Conservation (phyloP, 2,329 filamentous ascomycete genomes). For the Alternaria incomplexa region DNA sequence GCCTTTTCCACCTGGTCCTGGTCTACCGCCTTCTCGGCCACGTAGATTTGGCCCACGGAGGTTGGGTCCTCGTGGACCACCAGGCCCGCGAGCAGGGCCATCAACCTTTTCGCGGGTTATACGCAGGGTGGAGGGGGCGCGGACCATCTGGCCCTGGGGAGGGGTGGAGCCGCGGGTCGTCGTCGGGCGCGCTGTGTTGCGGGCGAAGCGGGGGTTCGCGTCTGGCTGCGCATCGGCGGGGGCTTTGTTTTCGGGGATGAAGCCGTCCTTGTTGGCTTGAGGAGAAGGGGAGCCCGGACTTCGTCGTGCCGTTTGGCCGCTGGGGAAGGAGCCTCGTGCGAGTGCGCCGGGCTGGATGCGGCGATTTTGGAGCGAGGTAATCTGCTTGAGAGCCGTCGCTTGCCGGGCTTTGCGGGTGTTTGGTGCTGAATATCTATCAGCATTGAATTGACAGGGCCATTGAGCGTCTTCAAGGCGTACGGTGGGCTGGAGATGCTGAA, state of each 20-base stretch:
- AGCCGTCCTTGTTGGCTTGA: constrained; percentile 5
- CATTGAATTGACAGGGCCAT: not conserved
- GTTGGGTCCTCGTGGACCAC: constrained; percentile 2
- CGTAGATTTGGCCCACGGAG: constrained; percentile 33
- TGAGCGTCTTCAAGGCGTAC: constrained; percentile 5
- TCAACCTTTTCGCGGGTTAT: constrained; percentile 18
- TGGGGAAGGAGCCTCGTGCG: constrained; percentile 29
- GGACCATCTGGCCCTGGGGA: constrained; percentile 37
- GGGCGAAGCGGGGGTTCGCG: constrained; percentile 17
- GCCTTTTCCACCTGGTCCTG: constrained; percentile 7
- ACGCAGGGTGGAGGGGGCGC: constrained; percentile 37
- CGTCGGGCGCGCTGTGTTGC: constrained; percentile 11
- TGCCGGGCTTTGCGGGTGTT: constrained; percentile 35
- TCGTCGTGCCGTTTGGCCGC: constrained; percentile 20
- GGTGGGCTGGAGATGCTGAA: constrained; percentile 15
- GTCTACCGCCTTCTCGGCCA: constrained; percentile 22
- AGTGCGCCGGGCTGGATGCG: constrained; percentile 25
- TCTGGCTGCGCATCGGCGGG: constrained; percentile 5
- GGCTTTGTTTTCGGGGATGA: not conserved
- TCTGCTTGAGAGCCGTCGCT: constrained; percentile 31
- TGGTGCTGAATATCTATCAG: constrained; percentile 18
- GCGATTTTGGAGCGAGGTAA: constrained; percentile 31
- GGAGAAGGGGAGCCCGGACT: not conserved
- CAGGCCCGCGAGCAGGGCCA: constrained; percentile 9
- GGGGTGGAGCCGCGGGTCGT: constrained; percentile 14